Conservation (phyloP, 257 asterid species). For the Ligustrum vulgare region DNA sequence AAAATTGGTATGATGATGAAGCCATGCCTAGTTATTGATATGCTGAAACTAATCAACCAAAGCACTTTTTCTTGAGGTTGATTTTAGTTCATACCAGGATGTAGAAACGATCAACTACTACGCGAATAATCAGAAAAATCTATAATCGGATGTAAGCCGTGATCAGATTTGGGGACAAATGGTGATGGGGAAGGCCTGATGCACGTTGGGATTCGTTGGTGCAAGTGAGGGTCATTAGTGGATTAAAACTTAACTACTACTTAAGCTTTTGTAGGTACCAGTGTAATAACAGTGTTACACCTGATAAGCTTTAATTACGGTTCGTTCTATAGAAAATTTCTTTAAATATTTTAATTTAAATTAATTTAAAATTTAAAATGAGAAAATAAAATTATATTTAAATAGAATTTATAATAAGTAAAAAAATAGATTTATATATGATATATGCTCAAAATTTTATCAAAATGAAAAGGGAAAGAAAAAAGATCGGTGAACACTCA, state of each 20-base stretch:
- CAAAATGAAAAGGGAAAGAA: too few species aligned
- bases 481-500: too few species aligned
- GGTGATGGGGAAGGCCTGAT: neutral
- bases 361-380: too few species aligned
- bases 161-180: neutral
- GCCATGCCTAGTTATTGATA: conserved; percentile 31
- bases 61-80: neutral
- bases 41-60: neutral
- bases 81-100: conserved; percentile 14
- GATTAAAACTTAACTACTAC: neutral
- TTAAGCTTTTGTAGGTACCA: neutral
- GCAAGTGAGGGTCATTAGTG: neutral
- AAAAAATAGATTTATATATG: too few species aligned
- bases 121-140: neutral
- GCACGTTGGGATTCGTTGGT: neutral
- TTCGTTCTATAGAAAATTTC: too few species aligned
- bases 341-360: too few species aligned
- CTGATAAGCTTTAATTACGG: too few species aligned
- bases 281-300: too few species aligned
- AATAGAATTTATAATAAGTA: too few species aligned
- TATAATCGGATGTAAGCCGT: neutral
- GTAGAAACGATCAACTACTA: neutral
- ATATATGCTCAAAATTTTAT: too few species aligned
- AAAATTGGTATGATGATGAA: conserved; percentile 26
- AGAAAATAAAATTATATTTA: too few species aligned